Conservation (phyloP, 73 alveolate species). For the Paraurostyla sp. region DNA sequence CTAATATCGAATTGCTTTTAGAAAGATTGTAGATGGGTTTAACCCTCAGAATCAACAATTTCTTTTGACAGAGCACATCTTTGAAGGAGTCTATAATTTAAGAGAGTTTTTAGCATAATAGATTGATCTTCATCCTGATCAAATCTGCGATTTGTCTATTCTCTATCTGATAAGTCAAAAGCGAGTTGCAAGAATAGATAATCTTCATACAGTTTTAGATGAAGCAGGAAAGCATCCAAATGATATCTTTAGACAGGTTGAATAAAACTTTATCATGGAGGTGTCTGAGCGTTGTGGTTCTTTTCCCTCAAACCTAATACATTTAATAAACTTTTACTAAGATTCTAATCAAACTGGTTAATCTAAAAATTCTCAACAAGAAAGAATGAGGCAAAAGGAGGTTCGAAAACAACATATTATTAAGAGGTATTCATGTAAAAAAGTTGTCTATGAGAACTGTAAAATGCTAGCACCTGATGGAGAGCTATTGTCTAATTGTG, state of each 20-base stretch:
- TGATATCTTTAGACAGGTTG: background rate
- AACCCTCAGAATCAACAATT: constrained; percentile 42
- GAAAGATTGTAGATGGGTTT: constrained; percentile 38
- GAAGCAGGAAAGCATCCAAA: constrained; percentile 56
- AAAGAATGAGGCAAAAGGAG: constrained; percentile 80
- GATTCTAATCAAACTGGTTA: constrained; percentile 4
- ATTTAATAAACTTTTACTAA: constrained; percentile 12
- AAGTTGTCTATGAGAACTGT: constrained; percentile 94
- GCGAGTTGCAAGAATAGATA: constrained; percentile 16
- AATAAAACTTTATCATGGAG: constrained; percentile 33
- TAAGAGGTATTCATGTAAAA: constrained; percentile 79
- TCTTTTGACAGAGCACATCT: constrained; percentile 55
- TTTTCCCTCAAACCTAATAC: background rate
- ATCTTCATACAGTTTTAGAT: constrained; percentile 58
- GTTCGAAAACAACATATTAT: constrained; percentile 73
- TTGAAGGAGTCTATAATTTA: constrained; percentile 70
- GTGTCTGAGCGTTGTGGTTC: background rate
- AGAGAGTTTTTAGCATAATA: constrained; percentile 71
- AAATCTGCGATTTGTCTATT: constrained; percentile 53
- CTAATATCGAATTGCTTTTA: background rate
- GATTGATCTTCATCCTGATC: constrained; percentile 76
- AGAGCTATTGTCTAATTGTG: constrained; percentile 86
- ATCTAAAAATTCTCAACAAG: constrained; percentile 69
- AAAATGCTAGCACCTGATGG: constrained; percentile 96
- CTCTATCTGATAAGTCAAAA: constrained; percentile 40